These are phyloP conservation scores for Phytomonas francai DNA, from an alignment of 208 protist species.

Conservation along the genomic window DNA sequence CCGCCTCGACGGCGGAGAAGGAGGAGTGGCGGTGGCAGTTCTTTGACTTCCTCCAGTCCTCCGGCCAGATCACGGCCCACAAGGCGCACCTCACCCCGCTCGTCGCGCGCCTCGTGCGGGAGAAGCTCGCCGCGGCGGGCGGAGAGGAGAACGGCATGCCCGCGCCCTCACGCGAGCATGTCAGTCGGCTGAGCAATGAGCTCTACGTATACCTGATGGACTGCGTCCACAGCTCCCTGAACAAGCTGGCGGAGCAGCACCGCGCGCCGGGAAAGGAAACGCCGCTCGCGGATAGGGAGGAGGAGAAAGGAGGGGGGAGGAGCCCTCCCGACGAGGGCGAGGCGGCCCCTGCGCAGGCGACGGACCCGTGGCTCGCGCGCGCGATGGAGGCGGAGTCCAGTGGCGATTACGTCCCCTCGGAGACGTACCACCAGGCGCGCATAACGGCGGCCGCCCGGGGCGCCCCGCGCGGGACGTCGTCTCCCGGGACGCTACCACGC, in stretches of 20 bases:
- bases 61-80: slow-evolving; percentile 64
- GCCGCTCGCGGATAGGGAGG: neutral
- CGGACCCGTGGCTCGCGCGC: slow-evolving; percentile 42
- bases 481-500: slow-evolving; percentile 11
- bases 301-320: neutral
- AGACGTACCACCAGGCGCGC: slow-evolving; percentile 71
- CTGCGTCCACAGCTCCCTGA: slow-evolving; percentile 64
- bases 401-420: slow-evolving; percentile 46
- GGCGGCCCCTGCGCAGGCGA: neutral
- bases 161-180: slow-evolving; percentile 16
- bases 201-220: slow-evolving; percentile 87
- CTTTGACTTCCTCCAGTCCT: slow-evolving; percentile 56
- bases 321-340: neutral
- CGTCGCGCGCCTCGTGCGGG: slow-evolving; percentile 52
- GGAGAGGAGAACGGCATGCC: slow-evolving; percentile 2
- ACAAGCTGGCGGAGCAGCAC: slow-evolving; percentile 15
- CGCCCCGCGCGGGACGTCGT: neutral
- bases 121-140: slow-evolving; percentile 28
- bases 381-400: slow-evolving; percentile 76
- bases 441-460: slow-evolving; percentile 18
- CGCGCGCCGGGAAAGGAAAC: neutral
- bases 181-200: slow-evolving; percentile 69
- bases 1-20: slow-evolving; percentile 11
- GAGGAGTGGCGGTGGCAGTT: slow-evolving; percentile 32
- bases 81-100: slow-evolving; percentile 64